A percentile compares a stretch with the other conserved stretches of the same genome.
Conservation (phyloP, 345 rosid genomes). For the Luvunga scandens region DNA sequence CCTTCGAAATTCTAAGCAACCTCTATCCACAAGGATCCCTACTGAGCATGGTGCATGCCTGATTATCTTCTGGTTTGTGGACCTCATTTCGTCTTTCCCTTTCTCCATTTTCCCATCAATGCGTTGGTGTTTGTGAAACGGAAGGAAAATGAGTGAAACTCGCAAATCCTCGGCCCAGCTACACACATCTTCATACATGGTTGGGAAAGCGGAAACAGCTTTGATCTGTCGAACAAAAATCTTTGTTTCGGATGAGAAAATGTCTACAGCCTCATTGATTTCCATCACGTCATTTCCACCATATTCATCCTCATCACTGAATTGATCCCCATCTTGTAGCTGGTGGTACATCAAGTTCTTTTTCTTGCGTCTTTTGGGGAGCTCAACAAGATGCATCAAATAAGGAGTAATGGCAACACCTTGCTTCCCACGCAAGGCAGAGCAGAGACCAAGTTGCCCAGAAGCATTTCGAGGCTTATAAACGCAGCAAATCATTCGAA, state of each 20-base stretch:
- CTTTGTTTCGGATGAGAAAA: conserved; percentile 45
- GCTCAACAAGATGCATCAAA: conserved; percentile 74
- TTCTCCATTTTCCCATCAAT: conserved; percentile 66
- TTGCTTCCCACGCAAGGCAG: conserved; percentile 48
- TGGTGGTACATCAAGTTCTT: conserved; percentile 63
- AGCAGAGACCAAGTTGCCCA: conserved; percentile 44
- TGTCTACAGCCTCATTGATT: conserved; percentile 63
- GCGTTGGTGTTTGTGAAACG: conserved; percentile 86
- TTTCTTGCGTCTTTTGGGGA: conserved; percentile 45
- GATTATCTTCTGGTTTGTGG: conserved; percentile 59
- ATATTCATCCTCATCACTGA: conserved; percentile 66
- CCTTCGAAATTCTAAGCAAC: conserved; percentile 62
- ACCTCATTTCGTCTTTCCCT: conserved; percentile 53
- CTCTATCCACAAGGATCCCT: conserved; percentile 65
- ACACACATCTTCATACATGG: conserved; percentile 66
- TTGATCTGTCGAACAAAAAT: conserved; percentile 49
- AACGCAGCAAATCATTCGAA: conserved; percentile 60
- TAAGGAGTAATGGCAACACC: conserved; percentile 44
- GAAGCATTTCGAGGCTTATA: conserved; percentile 70
- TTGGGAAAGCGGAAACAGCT: conserved; percentile 48
- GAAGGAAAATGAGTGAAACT: conserved; percentile 58
- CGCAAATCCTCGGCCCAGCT: conserved; percentile 60
- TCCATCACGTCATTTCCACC: conserved; percentile 72
- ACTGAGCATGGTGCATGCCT: conserved; percentile 77
- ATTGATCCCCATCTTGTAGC: conserved; percentile 52